A percentile compares a stretch with the other conserved stretches of the same genome.
These are phyloP conservation scores for Yarrowia osloensis DNA, from an alignment of 805 yeast genomes.

Conservation along the genomic window DNA sequence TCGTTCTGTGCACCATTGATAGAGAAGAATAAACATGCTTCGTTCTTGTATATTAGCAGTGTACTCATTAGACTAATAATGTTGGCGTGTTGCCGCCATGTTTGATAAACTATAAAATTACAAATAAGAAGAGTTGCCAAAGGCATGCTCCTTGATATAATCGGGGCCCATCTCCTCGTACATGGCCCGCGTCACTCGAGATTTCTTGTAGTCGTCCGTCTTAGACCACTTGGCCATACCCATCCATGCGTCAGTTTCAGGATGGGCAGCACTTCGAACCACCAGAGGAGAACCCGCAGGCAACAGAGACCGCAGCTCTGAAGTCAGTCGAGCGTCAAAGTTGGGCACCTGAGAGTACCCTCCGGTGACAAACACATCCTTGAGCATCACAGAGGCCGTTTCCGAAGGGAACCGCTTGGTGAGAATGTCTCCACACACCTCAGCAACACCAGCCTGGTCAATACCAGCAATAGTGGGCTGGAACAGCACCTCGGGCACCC, in stretches of 20 bases:
- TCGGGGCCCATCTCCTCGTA: slow-evolving; percentile 89
- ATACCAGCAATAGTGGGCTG: slow-evolving; percentile 93
- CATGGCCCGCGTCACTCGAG: slow-evolving; percentile 65
- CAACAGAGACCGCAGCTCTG: slow-evolving; percentile 68
- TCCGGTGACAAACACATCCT: slow-evolving; percentile 80
- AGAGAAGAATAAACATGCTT: no score
- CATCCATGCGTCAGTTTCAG: slow-evolving; percentile 82
- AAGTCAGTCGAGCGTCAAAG: slow-evolving; percentile 63
- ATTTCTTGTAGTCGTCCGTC: slow-evolving; percentile 49
- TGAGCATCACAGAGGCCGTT: slow-evolving; percentile 42
- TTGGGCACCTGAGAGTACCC: slow-evolving; percentile 72
- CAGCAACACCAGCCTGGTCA: slow-evolving; percentile 93
- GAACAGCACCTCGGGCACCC: slow-evolving; percentile 89
- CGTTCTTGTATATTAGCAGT: no score
- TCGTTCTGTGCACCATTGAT: no score
- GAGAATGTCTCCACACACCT: slow-evolving; percentile 68
- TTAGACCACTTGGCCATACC: slow-evolving; percentile 86
- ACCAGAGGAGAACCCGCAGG: slow-evolving; percentile 66
- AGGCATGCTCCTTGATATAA: slow-evolving; percentile 79
- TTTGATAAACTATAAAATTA: not conserved
- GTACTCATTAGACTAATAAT: no score
- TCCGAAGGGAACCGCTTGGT: slow-evolving; percentile 56
- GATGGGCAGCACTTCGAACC: slow-evolving; percentile 66
- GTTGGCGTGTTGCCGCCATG: no score
- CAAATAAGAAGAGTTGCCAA: slow-evolving; percentile 56